These are phyloP conservation scores for Candida sp. DNA, from an alignment of 1,139 yeast genomes.

Conservation along the genomic window DNA sequence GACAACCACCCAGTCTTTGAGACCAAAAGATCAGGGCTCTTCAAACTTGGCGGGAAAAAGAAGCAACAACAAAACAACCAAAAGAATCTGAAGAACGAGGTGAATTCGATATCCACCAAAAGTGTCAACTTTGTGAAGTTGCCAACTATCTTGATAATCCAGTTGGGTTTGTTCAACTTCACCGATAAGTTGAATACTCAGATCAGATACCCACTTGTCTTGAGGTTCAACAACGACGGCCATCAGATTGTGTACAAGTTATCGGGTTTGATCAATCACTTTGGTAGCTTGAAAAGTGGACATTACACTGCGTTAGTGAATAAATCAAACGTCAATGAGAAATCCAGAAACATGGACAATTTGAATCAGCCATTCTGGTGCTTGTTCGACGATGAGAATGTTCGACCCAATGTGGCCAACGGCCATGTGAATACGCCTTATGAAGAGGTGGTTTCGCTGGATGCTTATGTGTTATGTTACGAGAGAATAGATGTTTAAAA, in stretches of 20 bases:
- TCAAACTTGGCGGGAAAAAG: conserved; percentile 30
- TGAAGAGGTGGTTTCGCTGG: conserved; percentile 52
- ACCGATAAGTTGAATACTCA: conserved; percentile 59
- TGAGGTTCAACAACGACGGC: conserved; percentile 51
- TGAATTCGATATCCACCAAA: conserved; percentile 37
- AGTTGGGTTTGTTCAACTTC: conserved; percentile 56
- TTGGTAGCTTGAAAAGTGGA: conserved; percentile 72
- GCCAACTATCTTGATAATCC: conserved; percentile 68
- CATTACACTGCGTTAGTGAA: conserved; percentile 74
- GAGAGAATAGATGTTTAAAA: conserved; percentile 27
- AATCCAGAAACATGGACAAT: conserved; percentile 21
- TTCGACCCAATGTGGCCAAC: conserved; percentile 50
- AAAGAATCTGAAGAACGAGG: neutral
- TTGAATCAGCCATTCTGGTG: conserved; percentile 56
- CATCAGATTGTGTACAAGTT: conserved; percentile 54
- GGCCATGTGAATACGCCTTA: conserved; percentile 44
- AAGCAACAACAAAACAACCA: conserved; percentile 2
- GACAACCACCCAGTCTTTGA: conserved; percentile 46
- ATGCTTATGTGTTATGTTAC: conserved; percentile 77
- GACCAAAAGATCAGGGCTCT: conserved; percentile 35
- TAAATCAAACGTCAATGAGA: conserved; percentile 42
- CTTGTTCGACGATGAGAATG: conserved; percentile 72
- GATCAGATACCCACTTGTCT: conserved; percentile 54
- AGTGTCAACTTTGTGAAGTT: conserved; percentile 62
- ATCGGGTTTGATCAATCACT: conserved; percentile 69